A percentile compares a stretch with the other conserved stretches of the same genome.
Conservation (phyloP, 768 basidiomycete genomes). For the Chalciporus pseudorubinellus region DNA sequence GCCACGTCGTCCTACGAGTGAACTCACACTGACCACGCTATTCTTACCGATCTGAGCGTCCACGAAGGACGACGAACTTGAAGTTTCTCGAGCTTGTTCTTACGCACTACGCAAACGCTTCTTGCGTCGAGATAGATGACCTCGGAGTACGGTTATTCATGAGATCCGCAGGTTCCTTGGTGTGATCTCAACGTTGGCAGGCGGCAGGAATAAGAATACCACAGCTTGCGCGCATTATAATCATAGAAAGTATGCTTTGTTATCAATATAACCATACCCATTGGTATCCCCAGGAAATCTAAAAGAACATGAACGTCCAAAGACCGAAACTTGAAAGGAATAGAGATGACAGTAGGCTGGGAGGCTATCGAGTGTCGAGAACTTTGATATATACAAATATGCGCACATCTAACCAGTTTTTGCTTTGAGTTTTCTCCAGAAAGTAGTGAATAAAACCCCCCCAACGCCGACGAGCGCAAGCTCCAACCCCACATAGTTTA, state of each 20-base stretch:
- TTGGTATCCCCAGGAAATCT: too few relatives aligned
- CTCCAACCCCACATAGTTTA: conserved; percentile 56
- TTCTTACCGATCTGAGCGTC: too few relatives aligned
- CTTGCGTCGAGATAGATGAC: neutral
- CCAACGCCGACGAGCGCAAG: conserved; percentile 61
- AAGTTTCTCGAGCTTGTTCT: neutral
- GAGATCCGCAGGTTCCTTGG: too few relatives aligned
- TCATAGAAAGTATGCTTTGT: too few relatives aligned
- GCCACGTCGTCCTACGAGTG: neutral
- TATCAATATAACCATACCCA: too few relatives aligned
- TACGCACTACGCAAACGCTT: too few relatives aligned
- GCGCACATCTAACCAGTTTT: conserved; percentile 49
- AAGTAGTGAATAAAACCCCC: conserved; percentile 46
- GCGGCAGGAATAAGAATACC: too few relatives aligned
- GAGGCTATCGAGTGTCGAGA: neutral
- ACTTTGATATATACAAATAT: neutral
- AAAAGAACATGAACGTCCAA: too few relatives aligned
- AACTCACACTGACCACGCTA: too few relatives aligned
- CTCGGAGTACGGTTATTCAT: neutral
- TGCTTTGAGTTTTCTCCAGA: conserved; percentile 66
- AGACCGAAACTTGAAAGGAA: neutral
- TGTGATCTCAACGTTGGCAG: too few relatives aligned
- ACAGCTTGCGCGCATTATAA: neutral
- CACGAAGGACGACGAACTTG: neutral
- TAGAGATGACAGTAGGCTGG: neutral